phyloP scores from a whole-genome alignment of 2,329 filamentous ascomycete genomes.

The Monilinia laxa region DNA sequence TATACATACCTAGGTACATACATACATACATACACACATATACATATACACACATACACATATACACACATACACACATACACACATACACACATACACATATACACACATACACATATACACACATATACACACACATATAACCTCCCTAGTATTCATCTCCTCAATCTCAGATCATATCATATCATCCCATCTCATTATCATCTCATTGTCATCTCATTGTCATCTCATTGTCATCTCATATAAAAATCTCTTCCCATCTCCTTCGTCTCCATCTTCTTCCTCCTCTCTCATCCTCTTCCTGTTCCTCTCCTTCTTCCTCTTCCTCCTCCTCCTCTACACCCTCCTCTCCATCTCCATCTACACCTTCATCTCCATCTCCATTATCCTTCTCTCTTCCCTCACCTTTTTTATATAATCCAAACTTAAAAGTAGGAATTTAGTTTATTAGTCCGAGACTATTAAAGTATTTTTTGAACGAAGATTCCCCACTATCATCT shows the following conservation, averaged over 20 bases:
- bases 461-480: conserved; percentile 10
- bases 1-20: not conserved
- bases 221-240: no score
- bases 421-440: not conserved
- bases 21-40: no score
- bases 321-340: not conserved
- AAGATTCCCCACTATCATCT: conserved; percentile 23
- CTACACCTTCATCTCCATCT: not conserved
- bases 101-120: not conserved
- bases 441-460: not conserved
- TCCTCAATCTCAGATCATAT: not conserved
- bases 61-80: no score
- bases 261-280: no score
- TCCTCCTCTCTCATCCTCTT: no score
- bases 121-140: no score
- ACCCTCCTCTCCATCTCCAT: not conserved
- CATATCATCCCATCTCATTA: not conserved
- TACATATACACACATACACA: not conserved
- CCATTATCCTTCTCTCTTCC: not conserved
- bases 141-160: no score
- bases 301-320: not conserved
- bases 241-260: not conserved
- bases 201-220: no score
- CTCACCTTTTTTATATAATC: conserved; percentile 2
- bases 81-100: not conserved